Base-by-base conservation (phyloP, 2,329 filamentous ascomycete species). In the Clonostachys solani region DNA sequence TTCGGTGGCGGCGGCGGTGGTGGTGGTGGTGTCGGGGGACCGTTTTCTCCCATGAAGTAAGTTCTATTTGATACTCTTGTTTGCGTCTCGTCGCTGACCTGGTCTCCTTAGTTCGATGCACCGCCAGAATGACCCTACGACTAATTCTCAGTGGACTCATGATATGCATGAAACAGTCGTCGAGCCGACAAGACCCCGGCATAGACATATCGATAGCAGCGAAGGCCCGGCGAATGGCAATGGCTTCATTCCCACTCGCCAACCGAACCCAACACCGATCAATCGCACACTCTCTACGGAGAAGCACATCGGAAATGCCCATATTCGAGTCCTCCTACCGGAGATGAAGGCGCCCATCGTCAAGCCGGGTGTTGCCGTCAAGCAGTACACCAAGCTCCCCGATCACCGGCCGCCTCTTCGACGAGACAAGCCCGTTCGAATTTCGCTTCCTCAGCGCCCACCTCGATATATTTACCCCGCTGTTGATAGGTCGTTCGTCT, bases 341-440 rank as follows among this genome's bases (percentile, higher is more conserved):
- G 80, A 81, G 18, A 87, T 95, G 81, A 80, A 83, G 56, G 77
- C 78, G 33, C 80, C 90, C 6, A 79, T 86, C 42, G 69, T 81
- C 40, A 90, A 92, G 62, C 75, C 88, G 33, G 84, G 85, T 51
- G 82, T 95, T 53, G 82, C 88, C 42, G 83, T 95, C 54, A 94
- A 89, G 65, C 88, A 94, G 60, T 92, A 99, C 67, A 96, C 91
- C 38, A 91, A 92, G 57, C 80, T 99, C 43, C 94, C 94, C 17
- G 90, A 97, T 62, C 94, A 97, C 66, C 85, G 94, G 18, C 94
- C 94, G 17, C 94, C 94, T 45, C 79, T 99, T 43, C 87, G 94
- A 52, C 86, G 94, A 57, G 94, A 99, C 71, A 99, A 97, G 64
- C 94, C 94, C 8, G 94, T 97, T 38, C 86, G 94, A 44, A 89